Evolutionary conservation across 805 yeast species (phyloP).

Genomic region (Soucietia sequanensis): DNA sequence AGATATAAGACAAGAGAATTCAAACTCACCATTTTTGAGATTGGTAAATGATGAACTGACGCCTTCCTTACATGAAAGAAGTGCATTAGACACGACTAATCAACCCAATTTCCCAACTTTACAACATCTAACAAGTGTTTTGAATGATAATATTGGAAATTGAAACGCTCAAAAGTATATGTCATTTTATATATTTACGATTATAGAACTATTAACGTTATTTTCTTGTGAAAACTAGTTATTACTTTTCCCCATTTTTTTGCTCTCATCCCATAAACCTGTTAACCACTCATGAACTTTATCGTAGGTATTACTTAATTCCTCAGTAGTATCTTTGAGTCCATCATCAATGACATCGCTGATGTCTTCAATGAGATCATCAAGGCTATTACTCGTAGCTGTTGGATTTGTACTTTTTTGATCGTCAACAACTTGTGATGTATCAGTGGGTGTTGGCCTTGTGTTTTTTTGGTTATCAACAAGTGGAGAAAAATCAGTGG

Average conservation of each 20-base stretch:
- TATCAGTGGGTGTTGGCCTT: not conserved
- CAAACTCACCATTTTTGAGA: slow-evolving; percentile 2
- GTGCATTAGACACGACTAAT: not conserved
- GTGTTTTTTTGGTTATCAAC: no score
- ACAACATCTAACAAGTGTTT: no score
- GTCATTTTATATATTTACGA: no score
- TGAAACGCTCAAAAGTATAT: no score
- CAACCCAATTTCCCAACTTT: not conserved
- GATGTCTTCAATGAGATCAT: slow-evolving; percentile 12
- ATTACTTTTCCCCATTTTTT: no score
- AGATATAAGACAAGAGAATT: not conserved
- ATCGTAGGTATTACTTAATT: not conserved
- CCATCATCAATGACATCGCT: slow-evolving; percentile 11
- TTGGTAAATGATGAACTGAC: not conserved
- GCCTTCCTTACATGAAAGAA: not conserved
- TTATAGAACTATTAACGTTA: no score
- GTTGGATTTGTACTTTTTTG: not conserved
- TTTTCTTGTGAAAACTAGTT: no score
- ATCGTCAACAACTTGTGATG: slow-evolving; percentile 3
- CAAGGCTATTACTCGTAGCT: slow-evolving; percentile 7
- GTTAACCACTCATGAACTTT: slow-evolving; percentile 1
- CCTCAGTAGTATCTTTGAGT: slow-evolving; percentile 1
- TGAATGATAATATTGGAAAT: no score
- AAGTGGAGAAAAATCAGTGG: slow-evolving; percentile 24
- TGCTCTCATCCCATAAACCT: no score